Percentiles rank a stretch among this genome's conserved stretches.
These are phyloP conservation scores for Scedosporium dehoogii DNA, from an alignment of 2,329 filamentous ascomycete genomes.

Conservation along the genomic window DNA sequence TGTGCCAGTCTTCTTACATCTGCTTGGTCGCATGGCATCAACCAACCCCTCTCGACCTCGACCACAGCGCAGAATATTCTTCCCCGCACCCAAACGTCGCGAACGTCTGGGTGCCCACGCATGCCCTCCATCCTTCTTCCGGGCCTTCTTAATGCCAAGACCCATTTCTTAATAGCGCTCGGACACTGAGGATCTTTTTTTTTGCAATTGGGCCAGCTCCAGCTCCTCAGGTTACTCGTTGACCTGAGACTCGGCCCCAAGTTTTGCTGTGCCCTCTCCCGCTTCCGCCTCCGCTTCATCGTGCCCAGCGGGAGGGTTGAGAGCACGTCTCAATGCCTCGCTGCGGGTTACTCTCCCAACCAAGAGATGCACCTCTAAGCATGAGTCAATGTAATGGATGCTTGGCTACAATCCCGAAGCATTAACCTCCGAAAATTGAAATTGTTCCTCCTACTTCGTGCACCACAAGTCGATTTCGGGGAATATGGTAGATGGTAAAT, in stretches of 20 bases:
- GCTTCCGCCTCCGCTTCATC: background rate
- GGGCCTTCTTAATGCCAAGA: background rate
- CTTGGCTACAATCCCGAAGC: no score
- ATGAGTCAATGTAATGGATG: no score
- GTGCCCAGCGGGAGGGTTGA: background rate
- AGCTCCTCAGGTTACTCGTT: background rate
- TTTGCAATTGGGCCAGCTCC: background rate
- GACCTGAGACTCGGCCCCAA: background rate
- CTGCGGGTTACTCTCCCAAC: background rate
- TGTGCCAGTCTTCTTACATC: background rate
- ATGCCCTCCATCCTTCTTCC: background rate
- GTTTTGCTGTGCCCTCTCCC: background rate
- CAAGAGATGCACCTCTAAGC: no score
- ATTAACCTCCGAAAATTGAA: background rate
- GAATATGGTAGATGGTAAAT: background rate
- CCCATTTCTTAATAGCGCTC: constrained; percentile 1
- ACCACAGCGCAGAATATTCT: background rate
- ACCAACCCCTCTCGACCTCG: background rate
- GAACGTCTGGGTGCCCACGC: background rate
- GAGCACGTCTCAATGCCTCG: background rate
- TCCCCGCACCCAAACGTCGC: background rate
- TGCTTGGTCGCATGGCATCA: background rate
- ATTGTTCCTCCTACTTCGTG: no score
- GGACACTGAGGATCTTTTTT: background rate
- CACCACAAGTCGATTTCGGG: background rate